Base-by-base conservation (phyloP, 768 basidiomycete genomes). In the Leccinum disarticulatum region DNA sequence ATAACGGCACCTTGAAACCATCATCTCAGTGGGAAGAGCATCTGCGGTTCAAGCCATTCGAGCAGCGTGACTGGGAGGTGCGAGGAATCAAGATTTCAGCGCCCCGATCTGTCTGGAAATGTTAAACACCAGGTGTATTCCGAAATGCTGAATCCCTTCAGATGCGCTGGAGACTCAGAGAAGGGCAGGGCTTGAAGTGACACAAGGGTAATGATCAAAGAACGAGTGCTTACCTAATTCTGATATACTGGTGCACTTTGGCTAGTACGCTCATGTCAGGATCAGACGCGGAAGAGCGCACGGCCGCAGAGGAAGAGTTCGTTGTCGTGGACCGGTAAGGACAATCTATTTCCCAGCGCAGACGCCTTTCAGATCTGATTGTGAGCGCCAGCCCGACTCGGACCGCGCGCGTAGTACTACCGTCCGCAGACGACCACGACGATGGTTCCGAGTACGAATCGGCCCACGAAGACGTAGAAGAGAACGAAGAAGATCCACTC, bases 401-500 rank as follows among this genome's bases (percentile, higher is more conserved):
- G 25, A 25, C 25, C 5, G 81, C 84, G 5, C 75, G 83, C 46
- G 85, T 86, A 0, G 77, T 81, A 4, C 65, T 84, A 49, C 81
- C 82, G 9, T 60, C 73, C 13, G 14, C 48, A n/a, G 71, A 70
- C 5, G 65, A 64, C 19, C 65, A 71, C 57, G 72, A 67, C 46
- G 68, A 71, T 36, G 66, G 61, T 28, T 66, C 67, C 47, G 66
- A 79, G 43, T 76, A 76, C 57, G 76, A 83, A 56, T 77, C 77
- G 1, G 75, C 70, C 1, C 66, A 72, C 7, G 80, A 80, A 33
- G 80, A 80, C 5, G 70, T 68, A 4, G 73, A 68, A 25, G 85
- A 82, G 46, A 71, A 71, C 43, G 84, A 86, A 52, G 85, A 81
- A 3, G 87, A 95, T 69, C 84, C 89, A 11, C 76, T 96, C 22